A percentile compares a stretch with the other conserved stretches of the same genome.
Conservation (phyloP, 768 basidiomycete genomes). For the Lactarius deliciosus region DNA sequence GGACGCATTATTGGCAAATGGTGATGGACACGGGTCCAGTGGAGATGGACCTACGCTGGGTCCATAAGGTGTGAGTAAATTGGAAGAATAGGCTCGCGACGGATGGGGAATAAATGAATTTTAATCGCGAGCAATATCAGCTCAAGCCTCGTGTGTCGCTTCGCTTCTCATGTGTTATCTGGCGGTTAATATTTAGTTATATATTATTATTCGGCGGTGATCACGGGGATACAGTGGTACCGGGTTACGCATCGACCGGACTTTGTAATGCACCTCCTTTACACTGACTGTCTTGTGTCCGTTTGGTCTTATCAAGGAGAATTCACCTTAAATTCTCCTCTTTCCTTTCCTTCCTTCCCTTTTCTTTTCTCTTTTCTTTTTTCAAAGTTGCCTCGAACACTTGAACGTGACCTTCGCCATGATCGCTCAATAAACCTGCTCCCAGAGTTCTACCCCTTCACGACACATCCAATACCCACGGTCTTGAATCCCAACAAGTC, state of each 20-base stretch:
- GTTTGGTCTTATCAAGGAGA: constrained; percentile 22
- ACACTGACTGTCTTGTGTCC: constrained; percentile 22
- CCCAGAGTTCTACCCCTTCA: constrained; percentile 27
- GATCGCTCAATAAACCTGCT: constrained; percentile 39
- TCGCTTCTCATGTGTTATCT: too few relatives aligned
- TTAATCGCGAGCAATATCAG: neutral
- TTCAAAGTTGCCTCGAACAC: constrained; percentile 3
- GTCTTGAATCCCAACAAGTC: constrained; percentile 28
- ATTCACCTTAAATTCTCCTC: constrained; percentile 18
- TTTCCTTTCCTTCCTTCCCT: neutral
- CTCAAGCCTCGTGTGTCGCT: neutral
- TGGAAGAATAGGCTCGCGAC: neutral
- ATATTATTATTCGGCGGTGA: neutral
- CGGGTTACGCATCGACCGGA: neutral
- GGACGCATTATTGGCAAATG: constrained; percentile 22
- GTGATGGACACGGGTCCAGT: neutral
- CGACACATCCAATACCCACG: constrained; percentile 28
- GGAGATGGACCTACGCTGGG: neutral
- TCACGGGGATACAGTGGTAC: too few relatives aligned
- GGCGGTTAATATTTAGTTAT: too few relatives aligned
- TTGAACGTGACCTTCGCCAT: constrained; percentile 38
- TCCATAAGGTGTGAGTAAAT: neutral
- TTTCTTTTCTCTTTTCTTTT: neutral
- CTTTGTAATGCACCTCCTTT: constrained; percentile 10
- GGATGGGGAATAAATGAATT: neutral